phyloP scores from a whole-genome alignment of 805 yeast genomes.

The fission yeast (Schizosaccharomyces pombe) region DNA sequence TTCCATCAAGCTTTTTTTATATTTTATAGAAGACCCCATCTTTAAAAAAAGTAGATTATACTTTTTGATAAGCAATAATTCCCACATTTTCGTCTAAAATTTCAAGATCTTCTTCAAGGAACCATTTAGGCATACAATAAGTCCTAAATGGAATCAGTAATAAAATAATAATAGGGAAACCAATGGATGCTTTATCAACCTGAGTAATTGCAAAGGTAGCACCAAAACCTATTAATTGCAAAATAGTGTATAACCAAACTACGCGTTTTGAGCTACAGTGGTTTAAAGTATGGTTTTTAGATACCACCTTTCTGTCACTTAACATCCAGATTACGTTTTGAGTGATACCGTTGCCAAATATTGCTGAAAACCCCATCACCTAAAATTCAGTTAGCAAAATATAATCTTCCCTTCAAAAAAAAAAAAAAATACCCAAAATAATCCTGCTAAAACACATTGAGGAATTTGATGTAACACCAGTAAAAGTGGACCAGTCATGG shows the following conservation, averaged over 20 bases:
- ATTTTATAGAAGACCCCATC: too few relatives aligned
- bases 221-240: constrained; percentile 45
- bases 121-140: constrained; percentile 35
- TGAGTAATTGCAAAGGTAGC: constrained; percentile 69
- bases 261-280: constrained; percentile 15
- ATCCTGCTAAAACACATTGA: constrained; percentile 77
- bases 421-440: constrained; percentile 32
- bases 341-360: constrained; percentile 42
- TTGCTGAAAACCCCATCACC: constrained; percentile 60
- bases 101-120: constrained; percentile 35
- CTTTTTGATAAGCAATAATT: not conserved
- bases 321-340: constrained; percentile 38
- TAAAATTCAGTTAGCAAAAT: not conserved
- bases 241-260: constrained; percentile 29
- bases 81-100: constrained; percentile 37
- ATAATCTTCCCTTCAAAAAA: not conserved
- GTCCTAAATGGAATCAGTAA: constrained; percentile 40
- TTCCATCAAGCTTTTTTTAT: too few relatives aligned
- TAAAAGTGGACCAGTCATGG: constrained; percentile 75
- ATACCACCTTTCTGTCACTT: constrained; percentile 28
- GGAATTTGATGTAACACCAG: constrained; percentile 66
- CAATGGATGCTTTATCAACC: constrained; percentile 66
- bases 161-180: constrained; percentile 70
- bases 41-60: too few relatives aligned
- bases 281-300: constrained; percentile 16